phyloP scores from a whole-genome alignment of 2,329 filamentous ascomycete species.

The Apiospora aurea region DNA sequence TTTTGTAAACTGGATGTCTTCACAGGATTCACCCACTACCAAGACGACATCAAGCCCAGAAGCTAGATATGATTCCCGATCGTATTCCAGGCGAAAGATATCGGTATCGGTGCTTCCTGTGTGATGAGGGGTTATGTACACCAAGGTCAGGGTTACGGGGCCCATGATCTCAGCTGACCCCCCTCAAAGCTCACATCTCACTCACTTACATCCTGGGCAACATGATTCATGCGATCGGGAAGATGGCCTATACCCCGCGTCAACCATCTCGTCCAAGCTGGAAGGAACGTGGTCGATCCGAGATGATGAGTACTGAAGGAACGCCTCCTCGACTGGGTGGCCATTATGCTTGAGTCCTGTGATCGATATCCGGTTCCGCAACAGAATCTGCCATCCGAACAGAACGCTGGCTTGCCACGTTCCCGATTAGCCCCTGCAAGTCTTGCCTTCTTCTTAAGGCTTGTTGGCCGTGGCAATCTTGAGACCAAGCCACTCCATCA shows the following conservation, averaged over 20 bases:
- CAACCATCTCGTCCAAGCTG: conserved; percentile 26
- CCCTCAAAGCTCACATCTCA: conserved; percentile 10
- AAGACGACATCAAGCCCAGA: conserved; percentile 6
- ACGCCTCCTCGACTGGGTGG: not conserved
- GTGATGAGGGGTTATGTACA: not conserved
- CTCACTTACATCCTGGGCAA: conserved; percentile 8
- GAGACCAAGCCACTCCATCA: not conserved
- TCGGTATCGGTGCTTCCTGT: not conserved
- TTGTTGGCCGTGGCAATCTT: not conserved
- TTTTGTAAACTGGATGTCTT: not conserved
- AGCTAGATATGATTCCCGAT: not conserved
- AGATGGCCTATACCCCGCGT: conserved; percentile 22
- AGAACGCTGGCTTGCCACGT: conserved; percentile 2
- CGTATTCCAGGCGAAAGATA: not conserved
- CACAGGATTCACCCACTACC: not conserved
- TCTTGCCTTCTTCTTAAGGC: not conserved
- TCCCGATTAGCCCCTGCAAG: not conserved
- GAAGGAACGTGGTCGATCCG: conserved; percentile 40
- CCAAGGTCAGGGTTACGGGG: conserved; percentile 2
- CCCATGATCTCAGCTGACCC: conserved; percentile 6
- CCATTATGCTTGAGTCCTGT: not conserved
- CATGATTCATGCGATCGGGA: conserved; percentile 20
- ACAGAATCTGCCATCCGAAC: conserved; percentile 8
- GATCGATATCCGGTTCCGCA: not conserved
- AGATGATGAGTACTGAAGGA: conserved; percentile 37